Conservation (phyloP, 148 eudicot genomes). For the Arbutus unedo region DNA sequence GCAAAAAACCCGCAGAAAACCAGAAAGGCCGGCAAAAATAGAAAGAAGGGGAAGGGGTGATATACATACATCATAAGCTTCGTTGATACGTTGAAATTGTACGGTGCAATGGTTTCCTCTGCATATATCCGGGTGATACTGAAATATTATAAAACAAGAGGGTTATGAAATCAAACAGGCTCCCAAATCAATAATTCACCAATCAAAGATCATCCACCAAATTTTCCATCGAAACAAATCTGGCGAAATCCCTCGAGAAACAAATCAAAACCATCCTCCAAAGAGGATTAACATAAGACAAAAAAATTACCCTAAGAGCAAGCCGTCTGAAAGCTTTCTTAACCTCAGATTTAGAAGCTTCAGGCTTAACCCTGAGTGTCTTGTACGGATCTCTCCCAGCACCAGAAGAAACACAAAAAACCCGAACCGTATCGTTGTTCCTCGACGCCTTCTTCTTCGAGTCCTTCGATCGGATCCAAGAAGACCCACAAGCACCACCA, state of each 20-base stretch:
- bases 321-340: constrained; percentile 80
- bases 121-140: constrained; percentile 98
- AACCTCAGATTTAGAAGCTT: constrained; percentile 83
- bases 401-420: constrained; percentile 33
- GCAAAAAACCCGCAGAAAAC: neutral
- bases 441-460: constrained; percentile 14
- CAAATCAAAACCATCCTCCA: neutral
- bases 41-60: neutral
- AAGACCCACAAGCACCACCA: constrained; percentile 32
- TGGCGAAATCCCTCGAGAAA: neutral
- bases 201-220: neutral
- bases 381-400: constrained; percentile 60
- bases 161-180: neutral
- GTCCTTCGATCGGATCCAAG: constrained; percentile 26
- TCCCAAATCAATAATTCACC: neutral
- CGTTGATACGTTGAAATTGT: constrained; percentile 69
- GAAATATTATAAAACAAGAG: constrained; percentile 19
- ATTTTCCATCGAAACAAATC: neutral
- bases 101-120: constrained; percentile 59
- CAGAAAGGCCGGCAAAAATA: neutral
- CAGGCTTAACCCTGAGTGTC: constrained; percentile 54
- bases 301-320: constrained; percentile 61
- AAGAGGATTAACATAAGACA: neutral
- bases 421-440: constrained; percentile 8
- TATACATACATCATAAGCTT: constrained; percentile 77